Evolutionary conservation across 208 protist species (phyloP), one percentile per base, ranked within the genome.

Genomic region (Entamoeba moshkovskii): DNA sequence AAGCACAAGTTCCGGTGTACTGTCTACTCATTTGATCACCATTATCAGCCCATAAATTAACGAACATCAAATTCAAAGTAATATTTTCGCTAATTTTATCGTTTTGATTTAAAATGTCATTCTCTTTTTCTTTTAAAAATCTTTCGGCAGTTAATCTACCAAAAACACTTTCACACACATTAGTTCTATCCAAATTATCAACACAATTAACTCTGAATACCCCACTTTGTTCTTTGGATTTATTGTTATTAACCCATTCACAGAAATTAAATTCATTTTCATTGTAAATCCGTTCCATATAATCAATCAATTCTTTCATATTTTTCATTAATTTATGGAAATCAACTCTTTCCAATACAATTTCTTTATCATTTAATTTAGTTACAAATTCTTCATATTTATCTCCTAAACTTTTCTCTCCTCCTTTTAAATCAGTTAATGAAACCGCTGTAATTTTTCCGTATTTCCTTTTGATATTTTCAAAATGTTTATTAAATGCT

Each of bases 161-260:
- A 44, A 95, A 49, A 13, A 42, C 16, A 16, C n/a, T 49, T 93
- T 96, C 94, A 52, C 44, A 48, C 8, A 95, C 92, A 48, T 95
- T 95, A 15, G 94, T 96, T 48, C 95, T 59, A 46, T 96, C 95
- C 45, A 96, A 93, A 52, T 93, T 95, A 94, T 96, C 95, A 91
- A 96, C 48, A 49, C 95, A 96, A 93, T 96, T 96, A 22, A 94
- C 93, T 46, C 95, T 94, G 15, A 96, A 18, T n/a, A 95, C 52
- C 16, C 94, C 94, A 91, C 94, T 95, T 85, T 94, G 93, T 66
- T 11, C 13, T 4, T n/a, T 2, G 16, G 29, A 3, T 33, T 18
- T 16, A 16, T 6, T 22, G 1, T 38, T 38, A 42, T n/a, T 73
- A 25, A n/a, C 29, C 59, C 59, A 73, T 73, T 42, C 16, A 73